Base-by-base conservation (phyloP, 2,329 filamentous ascomycete genomes). In the Pestalotiopsis sp. region DNA sequence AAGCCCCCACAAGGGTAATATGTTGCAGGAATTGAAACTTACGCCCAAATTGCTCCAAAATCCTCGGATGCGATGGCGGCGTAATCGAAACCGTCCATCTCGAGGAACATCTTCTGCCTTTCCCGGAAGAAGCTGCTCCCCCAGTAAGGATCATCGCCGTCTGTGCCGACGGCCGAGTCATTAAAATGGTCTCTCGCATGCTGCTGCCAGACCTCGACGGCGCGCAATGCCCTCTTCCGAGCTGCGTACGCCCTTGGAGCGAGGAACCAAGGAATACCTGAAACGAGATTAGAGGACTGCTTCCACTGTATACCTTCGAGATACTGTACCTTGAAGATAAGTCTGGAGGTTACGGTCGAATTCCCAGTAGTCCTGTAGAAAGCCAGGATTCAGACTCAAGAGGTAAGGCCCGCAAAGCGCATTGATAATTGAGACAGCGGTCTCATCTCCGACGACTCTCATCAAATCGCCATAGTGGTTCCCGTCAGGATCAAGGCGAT, bases 321-420 rank as follows among this genome's bases (percentile, higher is more conserved):
- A 27, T 6, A 20, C 2, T 20, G 39, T 25, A 52, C 61, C 61
- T 64, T 49, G 61, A 45, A 64, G 39, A 31, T 64, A 49, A 23
- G 61, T 64, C 13, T 64, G 39, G n/a, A 64, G 39, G n/a, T 64
- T 64, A 12, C 38, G 38, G 59, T 76, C 74, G 56, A 75, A 76
- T 17, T 68, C 68, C 74, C 73, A 75, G 41, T 70, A 76, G 67
- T 73, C 71, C 52, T 73, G 63, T 6, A 75, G 39, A 56, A 75
- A 76, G 57, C 69, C 25, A 57, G 74, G 74, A 25, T 71, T 73
- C 23, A 76, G 58, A 9, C 52, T 57, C 27, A 74, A 67, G 27
- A 76, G 73, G 36, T 75, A 70, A 17, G 74, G 74, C 6, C 75
- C 74, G 58, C 74, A 75, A 38, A 76, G 74, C 38, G 74, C 73